These are phyloP conservation scores for Penicillium brasilianum DNA, from an alignment of 2,329 filamentous ascomycete genomes.

Conservation along the genomic window DNA sequence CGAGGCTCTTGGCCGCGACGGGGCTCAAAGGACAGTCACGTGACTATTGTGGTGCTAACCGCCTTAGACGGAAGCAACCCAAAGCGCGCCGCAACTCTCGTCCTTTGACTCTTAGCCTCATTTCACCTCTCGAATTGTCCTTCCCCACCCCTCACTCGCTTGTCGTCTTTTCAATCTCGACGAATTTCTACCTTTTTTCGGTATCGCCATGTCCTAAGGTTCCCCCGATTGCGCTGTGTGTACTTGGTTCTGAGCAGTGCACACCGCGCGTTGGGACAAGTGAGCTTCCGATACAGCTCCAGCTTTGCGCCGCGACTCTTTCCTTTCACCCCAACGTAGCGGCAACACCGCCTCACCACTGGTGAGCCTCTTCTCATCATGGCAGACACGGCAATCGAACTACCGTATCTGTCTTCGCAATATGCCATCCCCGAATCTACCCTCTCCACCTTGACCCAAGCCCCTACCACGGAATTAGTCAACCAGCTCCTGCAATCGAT, in stretches of 20 bases:
- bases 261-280: constrained; percentile 21
- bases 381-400: constrained; percentile 62
- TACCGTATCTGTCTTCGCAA: constrained; percentile 63
- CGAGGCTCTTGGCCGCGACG: not conserved
- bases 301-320: constrained; percentile 16
- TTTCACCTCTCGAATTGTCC: not conserved
- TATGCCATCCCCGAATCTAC: constrained; percentile 63
- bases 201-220: constrained; percentile 29
- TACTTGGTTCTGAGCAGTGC: constrained; percentile 30
- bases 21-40: constrained; percentile 20
- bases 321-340: constrained; percentile 8
- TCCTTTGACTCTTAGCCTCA: constrained; percentile 16
- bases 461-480: constrained; percentile 77
- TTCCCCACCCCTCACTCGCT: constrained; percentile 10
- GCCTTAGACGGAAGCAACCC: constrained; percentile 21
- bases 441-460: constrained; percentile 60
- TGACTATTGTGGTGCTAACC: constrained; percentile 17
- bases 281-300: constrained; percentile 9
- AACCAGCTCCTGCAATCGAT: constrained; percentile 75
- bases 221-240: constrained; percentile 27
- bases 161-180: constrained; percentile 7
- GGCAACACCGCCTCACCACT: constrained; percentile 16
- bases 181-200: constrained; percentile 10
- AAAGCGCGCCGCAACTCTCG: constrained; percentile 20
- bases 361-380: constrained; percentile 45